Evolutionary conservation across 2,329 filamentous ascomycete genomes (phyloP).

Genomic region (Colletotrichum sp.): DNA sequence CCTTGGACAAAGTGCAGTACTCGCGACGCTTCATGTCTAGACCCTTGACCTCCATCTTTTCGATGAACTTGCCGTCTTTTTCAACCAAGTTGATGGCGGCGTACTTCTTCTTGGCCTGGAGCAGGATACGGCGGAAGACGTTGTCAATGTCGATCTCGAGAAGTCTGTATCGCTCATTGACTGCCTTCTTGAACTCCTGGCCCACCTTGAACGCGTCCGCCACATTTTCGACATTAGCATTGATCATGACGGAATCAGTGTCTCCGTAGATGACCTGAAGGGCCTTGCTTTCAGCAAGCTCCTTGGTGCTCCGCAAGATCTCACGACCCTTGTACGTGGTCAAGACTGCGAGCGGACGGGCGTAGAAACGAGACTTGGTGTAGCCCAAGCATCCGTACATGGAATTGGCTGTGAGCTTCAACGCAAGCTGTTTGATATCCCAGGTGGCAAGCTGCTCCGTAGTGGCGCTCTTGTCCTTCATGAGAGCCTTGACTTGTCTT

Average conservation of each 20-base stretch:
- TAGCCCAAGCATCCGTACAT: slow-evolving; percentile 99
- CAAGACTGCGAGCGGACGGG: slow-evolving; percentile 90
- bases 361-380: slow-evolving; percentile 96
- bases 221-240: slow-evolving; percentile 94
- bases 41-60: slow-evolving; percentile 98
- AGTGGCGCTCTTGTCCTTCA: slow-evolving; percentile 92
- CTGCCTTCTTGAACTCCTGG: slow-evolving; percentile 90
- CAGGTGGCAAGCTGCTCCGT: slow-evolving; percentile 88
- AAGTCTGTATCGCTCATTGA: slow-evolving; percentile 91
- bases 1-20: slow-evolving; percentile 94
- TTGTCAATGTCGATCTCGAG: slow-evolving; percentile 99
- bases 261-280: slow-evolving; percentile 98
- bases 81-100: slow-evolving; percentile 94
- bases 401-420: slow-evolving; percentile 98
- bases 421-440: slow-evolving; percentile 96
- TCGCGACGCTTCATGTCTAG: slow-evolving; percentile 97
- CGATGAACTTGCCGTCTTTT: slow-evolving; percentile 84
- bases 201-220: slow-evolving; percentile 90
- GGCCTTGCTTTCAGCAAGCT: slow-evolving; percentile 88
- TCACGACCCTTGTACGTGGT: slow-evolving; percentile 98
- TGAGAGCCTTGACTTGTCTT: slow-evolving; percentile 91
- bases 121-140: slow-evolving; percentile 87
- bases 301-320: slow-evolving; percentile 94
- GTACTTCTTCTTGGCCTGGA: slow-evolving; percentile 99
- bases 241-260: slow-evolving; percentile 99